Evolutionary conservation across 2,329 filamentous ascomycete species (phyloP).

Genomic region (Arachnomyces sp.): DNA sequence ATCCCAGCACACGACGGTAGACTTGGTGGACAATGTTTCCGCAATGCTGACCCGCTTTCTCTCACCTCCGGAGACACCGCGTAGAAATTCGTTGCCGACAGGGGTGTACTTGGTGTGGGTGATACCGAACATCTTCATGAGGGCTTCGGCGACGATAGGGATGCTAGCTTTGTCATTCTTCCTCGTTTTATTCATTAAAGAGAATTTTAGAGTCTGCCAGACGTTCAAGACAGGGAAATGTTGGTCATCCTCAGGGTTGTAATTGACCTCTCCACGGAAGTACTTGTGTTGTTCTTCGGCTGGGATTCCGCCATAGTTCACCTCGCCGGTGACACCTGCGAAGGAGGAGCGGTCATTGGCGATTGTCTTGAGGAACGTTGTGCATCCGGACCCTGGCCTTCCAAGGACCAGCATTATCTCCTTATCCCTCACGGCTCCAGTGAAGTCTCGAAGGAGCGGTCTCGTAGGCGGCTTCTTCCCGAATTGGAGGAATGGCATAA

Average conservation of each 20-base stretch:
- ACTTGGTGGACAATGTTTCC: constrained; percentile 62
- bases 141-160: constrained; percentile 59
- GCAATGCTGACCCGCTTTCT: constrained; percentile 67
- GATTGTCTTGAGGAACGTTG: constrained; percentile 68
- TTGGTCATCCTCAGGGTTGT: constrained; percentile 69
- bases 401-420: constrained; percentile 70
- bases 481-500: constrained; percentile 45
- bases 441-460: constrained; percentile 56
- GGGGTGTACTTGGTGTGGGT: constrained; percentile 65
- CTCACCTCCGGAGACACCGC: constrained; percentile 68
- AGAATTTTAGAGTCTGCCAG: constrained; percentile 69
- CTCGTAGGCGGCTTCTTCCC: constrained; percentile 41
- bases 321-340: constrained; percentile 59
- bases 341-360: constrained; percentile 62
- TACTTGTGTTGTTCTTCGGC: constrained; percentile 60
- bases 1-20: constrained; percentile 65
- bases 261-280: constrained; percentile 69
- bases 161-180: constrained; percentile 58
- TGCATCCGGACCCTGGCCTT: constrained; percentile 66
- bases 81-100: constrained; percentile 56
- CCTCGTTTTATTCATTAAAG: constrained; percentile 66
- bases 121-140: constrained; percentile 74
- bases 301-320: constrained; percentile 64
- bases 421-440: constrained; percentile 57
- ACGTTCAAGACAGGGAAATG: constrained; percentile 70